These are phyloP conservation scores for Boletus reticuloceps DNA, from an alignment of 768 basidiomycete genomes.

Conservation along the genomic window DNA sequence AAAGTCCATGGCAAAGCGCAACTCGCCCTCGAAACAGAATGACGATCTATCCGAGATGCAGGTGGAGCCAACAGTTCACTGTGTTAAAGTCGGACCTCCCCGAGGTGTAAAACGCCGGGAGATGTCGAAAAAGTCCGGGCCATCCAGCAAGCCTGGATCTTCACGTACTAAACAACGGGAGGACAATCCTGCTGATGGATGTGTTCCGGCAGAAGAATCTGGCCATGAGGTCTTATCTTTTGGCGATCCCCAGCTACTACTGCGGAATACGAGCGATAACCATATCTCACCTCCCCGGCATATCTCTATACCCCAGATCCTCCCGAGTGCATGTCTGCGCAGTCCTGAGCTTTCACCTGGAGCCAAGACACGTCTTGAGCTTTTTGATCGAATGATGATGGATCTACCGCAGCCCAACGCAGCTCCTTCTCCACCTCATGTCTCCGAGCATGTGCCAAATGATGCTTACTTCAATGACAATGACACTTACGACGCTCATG, in stretches of 20 bases:
- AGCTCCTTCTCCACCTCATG: background rate
- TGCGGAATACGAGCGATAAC: background rate
- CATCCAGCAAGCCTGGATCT: background rate
- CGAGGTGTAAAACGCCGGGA: constrained; percentile 16
- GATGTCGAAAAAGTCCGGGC: background rate
- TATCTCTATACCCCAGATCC: constrained; percentile 3
- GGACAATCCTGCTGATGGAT: background rate
- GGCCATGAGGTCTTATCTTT: background rate
- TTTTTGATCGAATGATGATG: constrained; percentile 29
- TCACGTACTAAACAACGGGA: background rate
- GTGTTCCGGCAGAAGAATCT: background rate
- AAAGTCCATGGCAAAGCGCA: background rate
- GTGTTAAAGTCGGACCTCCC: constrained; percentile 27
- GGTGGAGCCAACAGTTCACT: background rate
- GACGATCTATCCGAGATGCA: constrained; percentile 3
- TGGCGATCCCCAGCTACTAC: background rate
- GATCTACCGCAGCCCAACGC: background rate
- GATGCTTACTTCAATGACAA: background rate
- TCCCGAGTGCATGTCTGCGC: background rate
- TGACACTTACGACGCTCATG: background rate
- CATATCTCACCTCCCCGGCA: background rate
- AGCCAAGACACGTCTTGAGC: constrained; percentile 24
- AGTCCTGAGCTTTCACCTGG: constrained; percentile 27
- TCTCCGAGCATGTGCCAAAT: background rate
- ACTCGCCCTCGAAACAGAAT: background rate